Base-by-base conservation (phyloP, 1,284 basidiomycete species). In the Pascua sp. region DNA sequence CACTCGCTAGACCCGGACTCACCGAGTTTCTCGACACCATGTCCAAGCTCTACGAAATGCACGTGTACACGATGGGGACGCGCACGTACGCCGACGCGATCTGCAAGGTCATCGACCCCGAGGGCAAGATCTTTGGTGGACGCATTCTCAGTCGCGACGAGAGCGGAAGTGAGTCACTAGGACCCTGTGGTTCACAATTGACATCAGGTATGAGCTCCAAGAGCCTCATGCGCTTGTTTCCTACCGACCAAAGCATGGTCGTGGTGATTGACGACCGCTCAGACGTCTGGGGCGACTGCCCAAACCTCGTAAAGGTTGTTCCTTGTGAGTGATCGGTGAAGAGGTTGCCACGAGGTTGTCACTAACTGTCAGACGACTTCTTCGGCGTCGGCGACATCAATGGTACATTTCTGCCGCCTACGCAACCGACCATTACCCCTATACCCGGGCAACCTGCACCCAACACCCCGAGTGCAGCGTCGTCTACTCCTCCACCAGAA, bases 371-470 rank as follows among this genome's bases (percentile, higher is more conserved):
- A 95, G 91, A 93, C 71, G 93, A 98, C 70, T 98, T 98, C 78
- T 98, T 97, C 57, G 94, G 95, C n/a, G 97, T 96, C 64, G 95
- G 95, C 49, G 95, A 98, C 76, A 98, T 98, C 76, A 98, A 98
- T 74, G 90, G 91, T 4, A 83, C 90, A 0, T 95, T 96, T 75
- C 80, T 98, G 8, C 72, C 72, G 0, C 66, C 65, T 8, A 47
- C 60, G 32, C 56, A 67, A 49, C 53, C 58, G 0, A 47, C 46
- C 8, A 47, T 60, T 8, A 56, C 58, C 2, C 42, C 52, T 11
- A 53, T 57, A 2, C 58, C 58, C 0, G 40, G 47, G 8, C 38
- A 36, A n/a, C 17, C 51, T 32, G 24, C 24, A 32, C 10, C 42
- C 12, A 43, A 50, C 47, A 5, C 59, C 17, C 3, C 17, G 17